These are phyloP conservation scores for Pharnaceum exiguum DNA, from an alignment of 148 eudicot species.

Conservation along the genomic window DNA sequence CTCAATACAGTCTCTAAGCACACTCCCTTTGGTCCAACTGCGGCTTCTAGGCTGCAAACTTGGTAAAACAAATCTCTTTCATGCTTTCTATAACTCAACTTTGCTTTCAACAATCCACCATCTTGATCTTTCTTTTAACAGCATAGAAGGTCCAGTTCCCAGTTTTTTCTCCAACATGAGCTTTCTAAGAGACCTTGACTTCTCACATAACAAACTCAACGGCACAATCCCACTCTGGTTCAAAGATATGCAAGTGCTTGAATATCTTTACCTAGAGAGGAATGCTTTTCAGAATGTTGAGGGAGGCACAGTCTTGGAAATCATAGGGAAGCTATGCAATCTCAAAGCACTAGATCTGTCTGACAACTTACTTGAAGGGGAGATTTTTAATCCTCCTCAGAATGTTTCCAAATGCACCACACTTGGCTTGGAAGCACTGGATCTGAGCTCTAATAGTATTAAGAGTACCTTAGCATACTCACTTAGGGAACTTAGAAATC, in stretches of 20 bases:
- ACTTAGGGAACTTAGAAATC: slow-evolving; percentile 2
- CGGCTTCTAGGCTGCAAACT: no score
- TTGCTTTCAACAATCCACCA: no score
- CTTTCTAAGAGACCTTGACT: no score
- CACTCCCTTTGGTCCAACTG: not conserved
- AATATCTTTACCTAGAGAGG: not conserved
- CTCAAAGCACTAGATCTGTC: slow-evolving; percentile 8
- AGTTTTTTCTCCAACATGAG: no score
- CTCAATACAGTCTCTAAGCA: not conserved
- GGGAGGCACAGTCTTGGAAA: no score
- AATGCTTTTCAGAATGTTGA: no score
- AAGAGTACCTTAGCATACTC: not conserved
- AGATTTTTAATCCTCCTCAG: not conserved
- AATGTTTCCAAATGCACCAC: slow-evolving; percentile 4
- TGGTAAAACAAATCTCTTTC: no score
- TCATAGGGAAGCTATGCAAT: slow-evolving; percentile 8
- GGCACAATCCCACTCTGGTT: slow-evolving; percentile 17
- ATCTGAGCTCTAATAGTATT: not conserved
- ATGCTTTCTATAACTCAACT: no score
- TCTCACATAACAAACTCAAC: not conserved
- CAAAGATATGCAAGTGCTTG: slow-evolving; percentile 2
- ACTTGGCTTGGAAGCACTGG: slow-evolving; percentile 3
- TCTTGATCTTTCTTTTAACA: not conserved
- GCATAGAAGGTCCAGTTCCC: not conserved
- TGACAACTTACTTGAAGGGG: not conserved